phyloP scores from a whole-genome alignment of 148 eudicot genomes.

The Fagopyrum homotropicum region DNA sequence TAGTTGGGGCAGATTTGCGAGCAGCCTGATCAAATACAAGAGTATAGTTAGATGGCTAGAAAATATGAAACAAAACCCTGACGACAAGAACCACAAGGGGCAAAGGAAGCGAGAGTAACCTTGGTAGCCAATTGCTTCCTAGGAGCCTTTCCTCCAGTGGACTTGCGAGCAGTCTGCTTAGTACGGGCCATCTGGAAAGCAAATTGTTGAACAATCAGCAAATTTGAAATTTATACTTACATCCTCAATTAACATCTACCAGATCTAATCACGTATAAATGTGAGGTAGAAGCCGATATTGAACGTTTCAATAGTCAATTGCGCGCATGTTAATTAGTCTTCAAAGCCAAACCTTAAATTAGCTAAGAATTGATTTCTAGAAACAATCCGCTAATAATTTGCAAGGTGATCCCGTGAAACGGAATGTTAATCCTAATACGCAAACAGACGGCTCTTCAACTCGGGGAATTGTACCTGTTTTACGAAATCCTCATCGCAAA shows the following conservation, averaged over 20 bases:
- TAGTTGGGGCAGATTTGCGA: constrained; percentile 88
- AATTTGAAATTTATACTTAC: not conserved
- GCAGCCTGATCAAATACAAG: constrained; percentile 40
- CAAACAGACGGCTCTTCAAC: no score
- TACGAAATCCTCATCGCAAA: not conserved
- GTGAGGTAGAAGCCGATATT: not conserved
- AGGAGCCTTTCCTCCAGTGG: constrained; percentile 92
- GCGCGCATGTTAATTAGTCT: no score
- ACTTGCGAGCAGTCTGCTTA: constrained; percentile 90
- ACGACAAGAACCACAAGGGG: not conserved
- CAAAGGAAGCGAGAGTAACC: constrained; percentile 18
- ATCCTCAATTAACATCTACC: not conserved
- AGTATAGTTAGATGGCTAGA: not conserved
- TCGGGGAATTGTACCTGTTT: not conserved
- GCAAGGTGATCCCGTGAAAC: no score
- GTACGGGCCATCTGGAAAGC: constrained; percentile 72
- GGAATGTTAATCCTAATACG: no score
- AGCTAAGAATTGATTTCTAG: not conserved
- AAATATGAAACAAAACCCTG: not conserved
- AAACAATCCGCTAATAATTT: not conserved
- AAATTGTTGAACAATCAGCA: not conserved
- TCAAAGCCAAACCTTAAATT: no score
- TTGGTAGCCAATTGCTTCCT: constrained; percentile 91
- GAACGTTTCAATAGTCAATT: not conserved
- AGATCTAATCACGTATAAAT: not conserved